These are phyloP conservation scores for Leishmania tarentolae DNA, from an alignment of 208 protist species.

Conservation along the genomic window DNA sequence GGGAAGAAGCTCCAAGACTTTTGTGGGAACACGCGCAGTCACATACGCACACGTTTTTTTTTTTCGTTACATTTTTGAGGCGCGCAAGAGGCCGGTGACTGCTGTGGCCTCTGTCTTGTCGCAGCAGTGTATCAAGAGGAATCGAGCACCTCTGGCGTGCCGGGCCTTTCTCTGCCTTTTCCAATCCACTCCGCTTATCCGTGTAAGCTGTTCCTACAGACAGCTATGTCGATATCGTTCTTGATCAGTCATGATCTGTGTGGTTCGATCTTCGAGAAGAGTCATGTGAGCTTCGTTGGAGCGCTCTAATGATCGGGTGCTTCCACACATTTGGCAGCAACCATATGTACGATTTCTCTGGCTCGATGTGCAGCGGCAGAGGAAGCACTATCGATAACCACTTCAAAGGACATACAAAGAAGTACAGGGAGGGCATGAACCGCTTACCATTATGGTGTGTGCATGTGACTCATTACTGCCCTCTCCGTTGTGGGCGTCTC, in stretches of 20 bases:
- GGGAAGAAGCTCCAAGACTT: neutral
- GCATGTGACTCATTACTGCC: conserved; percentile 93
- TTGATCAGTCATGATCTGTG: conserved; percentile 1
- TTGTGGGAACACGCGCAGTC: neutral
- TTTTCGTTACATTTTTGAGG: too few relatives aligned
- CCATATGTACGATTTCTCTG: conserved; percentile 86
- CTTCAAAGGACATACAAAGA: conserved; percentile 49
- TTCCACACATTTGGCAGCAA: conserved; percentile 87
- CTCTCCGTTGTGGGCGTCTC: conserved; percentile 85
- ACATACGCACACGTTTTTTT: neutral
- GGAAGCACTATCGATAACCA: conserved; percentile 61
- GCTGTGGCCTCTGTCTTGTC: neutral
- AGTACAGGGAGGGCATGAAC: conserved; percentile 87
- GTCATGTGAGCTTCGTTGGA: conserved; percentile 73
- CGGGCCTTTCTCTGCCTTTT: neutral
- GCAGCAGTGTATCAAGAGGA: neutral
- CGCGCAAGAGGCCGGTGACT: neutral
- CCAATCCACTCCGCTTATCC: neutral
- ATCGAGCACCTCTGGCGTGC: neutral
- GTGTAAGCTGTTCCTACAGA: conserved; percentile 3
- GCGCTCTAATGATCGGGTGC: conserved; percentile 74
- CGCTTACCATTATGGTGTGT: conserved; percentile 91
- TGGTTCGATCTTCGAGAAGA: conserved; percentile 41
- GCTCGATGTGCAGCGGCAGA: conserved; percentile 69
- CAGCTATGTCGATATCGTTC: neutral